phyloP scores from a whole-genome alignment of 768 basidiomycete genomes.

The Erythrobasidium yunnanense region DNA sequence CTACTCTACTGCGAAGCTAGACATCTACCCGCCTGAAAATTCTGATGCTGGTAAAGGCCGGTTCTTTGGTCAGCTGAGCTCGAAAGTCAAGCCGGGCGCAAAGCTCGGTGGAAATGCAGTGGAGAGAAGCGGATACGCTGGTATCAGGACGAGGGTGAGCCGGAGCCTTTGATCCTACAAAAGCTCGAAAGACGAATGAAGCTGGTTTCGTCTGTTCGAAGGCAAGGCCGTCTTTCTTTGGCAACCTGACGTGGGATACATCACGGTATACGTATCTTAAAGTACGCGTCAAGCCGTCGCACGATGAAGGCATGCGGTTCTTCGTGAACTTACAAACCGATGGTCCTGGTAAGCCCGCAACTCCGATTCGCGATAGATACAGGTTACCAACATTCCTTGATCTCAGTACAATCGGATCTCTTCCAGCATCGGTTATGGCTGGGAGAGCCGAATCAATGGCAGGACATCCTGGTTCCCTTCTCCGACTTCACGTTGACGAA shows the following conservation, averaged over 20 bases:
- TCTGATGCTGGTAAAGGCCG: slow-evolving; percentile 44
- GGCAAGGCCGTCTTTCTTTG: slow-evolving; percentile 73
- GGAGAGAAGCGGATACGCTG: slow-evolving; percentile 70
- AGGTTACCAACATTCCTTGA: not conserved
- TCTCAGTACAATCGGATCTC: slow-evolving; percentile 62
- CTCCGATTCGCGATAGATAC: not conserved
- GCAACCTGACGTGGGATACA: slow-evolving; percentile 72
- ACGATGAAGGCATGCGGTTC: slow-evolving; percentile 56
- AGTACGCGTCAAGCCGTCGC: slow-evolving; percentile 56
- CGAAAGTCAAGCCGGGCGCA: slow-evolving; percentile 47
- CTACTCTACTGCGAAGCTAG: slow-evolving; percentile 5
- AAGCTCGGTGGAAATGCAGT: slow-evolving; percentile 34
- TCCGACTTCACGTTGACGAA: slow-evolving; percentile 46
- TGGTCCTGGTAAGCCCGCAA: slow-evolving; percentile 44
- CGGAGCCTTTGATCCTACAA: no score
- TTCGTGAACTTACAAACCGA: slow-evolving; percentile 89
- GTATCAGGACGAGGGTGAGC: slow-evolving; percentile 70
- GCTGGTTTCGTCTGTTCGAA: no score
- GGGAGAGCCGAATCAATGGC: slow-evolving; percentile 54
- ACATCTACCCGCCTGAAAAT: slow-evolving; percentile 3
- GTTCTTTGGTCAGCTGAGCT: slow-evolving; percentile 70
- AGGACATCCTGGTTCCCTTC: slow-evolving; percentile 77
- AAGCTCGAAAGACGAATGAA: no score
- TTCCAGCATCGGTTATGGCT: slow-evolving; percentile 92
- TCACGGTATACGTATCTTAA: slow-evolving; percentile 69